Percentiles rank a stretch among this genome's conserved stretches.
Evolutionary conservation across 805 yeast species (phyloP).

Genomic region (Candida tammaniensis): DNA sequence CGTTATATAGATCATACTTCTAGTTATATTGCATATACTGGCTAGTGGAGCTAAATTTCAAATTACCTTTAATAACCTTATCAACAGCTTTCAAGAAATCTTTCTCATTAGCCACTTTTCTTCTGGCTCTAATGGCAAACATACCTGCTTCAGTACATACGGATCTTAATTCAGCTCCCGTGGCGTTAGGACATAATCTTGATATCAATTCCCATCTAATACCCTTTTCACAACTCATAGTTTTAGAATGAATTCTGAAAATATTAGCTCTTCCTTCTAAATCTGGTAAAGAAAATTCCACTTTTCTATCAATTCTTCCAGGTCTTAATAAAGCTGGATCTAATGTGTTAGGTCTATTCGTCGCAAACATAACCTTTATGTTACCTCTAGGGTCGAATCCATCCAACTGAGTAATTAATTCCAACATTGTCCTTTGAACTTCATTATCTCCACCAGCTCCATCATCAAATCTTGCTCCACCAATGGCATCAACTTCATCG

Average conservation of each 20-base stretch:
- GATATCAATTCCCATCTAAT: conserved; percentile 99
- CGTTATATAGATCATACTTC: conserved; percentile 4
- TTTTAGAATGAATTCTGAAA: conserved; percentile 93
- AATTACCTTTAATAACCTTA: conserved; percentile 96
- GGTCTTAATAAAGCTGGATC: conserved; percentile 98
- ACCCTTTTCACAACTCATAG: conserved; percentile 96
- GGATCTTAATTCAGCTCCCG: conserved; percentile 98
- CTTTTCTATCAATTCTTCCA: conserved; percentile 98
- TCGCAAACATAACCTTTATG: conserved; percentile 99
- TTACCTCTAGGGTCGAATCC: conserved; percentile 99
- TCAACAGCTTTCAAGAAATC: conserved; percentile 97
- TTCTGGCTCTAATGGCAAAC: conserved; percentile 98
- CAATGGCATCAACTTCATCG: conserved; percentile 98
- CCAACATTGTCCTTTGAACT: conserved; percentile 98
- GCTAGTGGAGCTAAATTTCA: conserved; percentile 95
- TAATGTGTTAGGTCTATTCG: conserved; percentile 95
- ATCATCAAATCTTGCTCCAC: conserved; percentile 99
- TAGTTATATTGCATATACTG: conserved; percentile 98
- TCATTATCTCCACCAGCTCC: conserved; percentile 99
- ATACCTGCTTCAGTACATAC: conserved; percentile 99
- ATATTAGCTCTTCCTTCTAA: conserved; percentile 97
- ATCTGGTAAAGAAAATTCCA: conserved; percentile 94
- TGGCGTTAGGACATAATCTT: conserved; percentile 94
- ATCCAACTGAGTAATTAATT: conserved; percentile 93
- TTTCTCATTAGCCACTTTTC: conserved; percentile 97